Conservation (phyloP, 78 protist genomes). For the Reticulomyxa filosa region DNA sequence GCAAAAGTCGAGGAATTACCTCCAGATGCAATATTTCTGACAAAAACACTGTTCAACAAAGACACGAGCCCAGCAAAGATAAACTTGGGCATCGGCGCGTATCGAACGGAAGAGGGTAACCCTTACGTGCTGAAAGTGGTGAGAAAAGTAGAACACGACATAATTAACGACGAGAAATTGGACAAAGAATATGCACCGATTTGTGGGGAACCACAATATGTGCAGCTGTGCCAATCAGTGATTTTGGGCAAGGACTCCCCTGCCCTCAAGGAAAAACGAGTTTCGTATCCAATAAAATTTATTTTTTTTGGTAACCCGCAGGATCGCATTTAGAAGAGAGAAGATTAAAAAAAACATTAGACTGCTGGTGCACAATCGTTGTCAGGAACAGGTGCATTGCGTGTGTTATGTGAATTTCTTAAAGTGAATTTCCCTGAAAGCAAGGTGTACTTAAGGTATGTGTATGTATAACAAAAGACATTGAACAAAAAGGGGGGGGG, state of each 20-base stretch:
- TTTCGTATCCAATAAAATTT: too few relatives aligned
- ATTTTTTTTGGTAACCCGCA: too few relatives aligned
- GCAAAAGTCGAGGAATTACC: too few relatives aligned
- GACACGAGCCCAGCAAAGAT: constrained; percentile 26
- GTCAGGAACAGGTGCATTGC: constrained; percentile 87
- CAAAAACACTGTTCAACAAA: constrained; percentile 13
- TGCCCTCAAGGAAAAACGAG: not conserved
- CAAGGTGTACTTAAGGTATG: too few relatives aligned
- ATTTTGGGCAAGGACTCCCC: constrained; percentile 34
- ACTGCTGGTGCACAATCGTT: constrained; percentile 56
- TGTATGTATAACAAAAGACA: too few relatives aligned
- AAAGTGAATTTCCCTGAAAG: not conserved
- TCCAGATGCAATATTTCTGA: constrained; percentile 33
- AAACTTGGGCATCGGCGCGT: constrained; percentile 67
- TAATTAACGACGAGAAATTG: not conserved
- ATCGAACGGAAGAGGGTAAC: constrained; percentile 60
- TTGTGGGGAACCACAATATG: constrained; percentile 47
- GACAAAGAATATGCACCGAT: constrained; percentile 69
- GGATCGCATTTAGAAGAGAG: too few relatives aligned
- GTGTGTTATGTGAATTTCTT: not conserved
- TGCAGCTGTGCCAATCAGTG: constrained; percentile 21
- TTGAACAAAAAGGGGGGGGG: too few relatives aligned
- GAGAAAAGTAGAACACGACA: not conserved
- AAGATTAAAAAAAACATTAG: too few relatives aligned
- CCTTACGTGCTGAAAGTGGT: constrained; percentile 38